Base-by-base conservation (phyloP, 345 rosid species). In the Fremontodendron californicum region DNA sequence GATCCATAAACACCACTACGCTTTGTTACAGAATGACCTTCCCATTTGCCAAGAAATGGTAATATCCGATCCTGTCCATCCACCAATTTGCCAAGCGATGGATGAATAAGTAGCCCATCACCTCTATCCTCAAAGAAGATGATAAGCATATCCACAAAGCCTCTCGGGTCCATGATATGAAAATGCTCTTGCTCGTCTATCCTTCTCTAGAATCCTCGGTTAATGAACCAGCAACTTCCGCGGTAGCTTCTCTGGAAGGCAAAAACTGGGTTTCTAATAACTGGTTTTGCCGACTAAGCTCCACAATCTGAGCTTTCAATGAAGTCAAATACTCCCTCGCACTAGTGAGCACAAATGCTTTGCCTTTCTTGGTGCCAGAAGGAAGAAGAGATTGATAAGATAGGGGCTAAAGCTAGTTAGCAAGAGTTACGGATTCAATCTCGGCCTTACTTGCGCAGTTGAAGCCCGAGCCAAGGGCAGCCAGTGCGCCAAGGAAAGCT, bases 1-100 rank as follows among this genome's bases (percentile, higher is more conserved):
- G 96, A 82, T 75, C 96, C 98, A 81, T 94, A 94, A 80, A 94
- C 93, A 79, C 96, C 98, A 66, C 92, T 92, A 55, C 97, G 90
- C 75, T 91, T 91, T 33, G 96, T 92, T 49, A 84, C n/a, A 1
- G 97, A 92, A 76, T 81, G 90, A 75, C 98, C 98, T 85, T 91
- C 88, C 97, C 98, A 94, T 54, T 79, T 86, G 61, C 98, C 98
- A n/a, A 94, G 91, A 82, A 94, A 94, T 27, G 87, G 97, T 3
- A 35, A n/a, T n/a, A n/a, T n/a, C n/a, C n/a, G n/a, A n/a, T n/a
- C n/a, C n/a, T n/a, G n/a, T n/a, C n/a, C n/a, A 75, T 31, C 92
- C 45, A 27, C 68, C 29, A 33, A 42, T 74, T 60, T 58, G n/a
- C 86, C 83, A 25, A 94, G 92, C 27, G 84, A 75, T 74, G 96